Base-by-base conservation (phyloP, 2,329 filamentous ascomycete species). In the Magnaporthiopsis rhizophila region DNA sequence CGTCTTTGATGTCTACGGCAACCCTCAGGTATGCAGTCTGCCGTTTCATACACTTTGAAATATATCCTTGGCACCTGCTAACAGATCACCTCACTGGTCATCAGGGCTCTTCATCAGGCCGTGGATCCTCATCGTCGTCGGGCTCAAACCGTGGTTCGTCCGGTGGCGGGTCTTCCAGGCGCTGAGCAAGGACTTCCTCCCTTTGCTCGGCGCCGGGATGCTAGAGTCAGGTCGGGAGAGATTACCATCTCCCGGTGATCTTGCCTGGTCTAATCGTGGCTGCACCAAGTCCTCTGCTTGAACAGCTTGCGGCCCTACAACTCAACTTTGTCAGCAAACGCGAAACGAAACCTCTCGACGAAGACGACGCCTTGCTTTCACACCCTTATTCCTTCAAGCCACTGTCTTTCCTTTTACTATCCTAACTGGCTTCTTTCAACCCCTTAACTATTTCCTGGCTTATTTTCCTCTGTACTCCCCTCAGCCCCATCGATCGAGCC, bases 1-100 rank as follows among this genome's bases (percentile, higher is more conserved):
- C 36, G 67, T 72, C 59, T 70, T 69, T 53, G 68, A 68, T 56
- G 62, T 63, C 53, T 63, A 63, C 53, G 62, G 62, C 8, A 63
- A 26, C 45, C 30, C 61, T 12, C 32, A 50, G 50, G 60, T 62
- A 30, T 5, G 60, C 24, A 30, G 24, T 62, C 36, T 21, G 11
- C 24, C 15, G 4, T 28, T 15, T 28, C 21, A 21, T 18, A 24
- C 24, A 21, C 4, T 13, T 21, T 28, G 8, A 45, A 45, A 12
- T 3, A 8, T 6, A 7, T 15, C 3, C 3, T 26, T 11, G 21
- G 11, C 24, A 8, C 3, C 8, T 38, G 24, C 38, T 12, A 30
- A 38, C 28, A 3, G 12, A 0, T 11, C 11, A 18, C 28, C 11
- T n/a, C 18, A 38, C 9, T n/a, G 38, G 36, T 53, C 36, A 11